Base-by-base conservation (phyloP, 352 stramenopile species). In the Pythium angustatum region DNA sequence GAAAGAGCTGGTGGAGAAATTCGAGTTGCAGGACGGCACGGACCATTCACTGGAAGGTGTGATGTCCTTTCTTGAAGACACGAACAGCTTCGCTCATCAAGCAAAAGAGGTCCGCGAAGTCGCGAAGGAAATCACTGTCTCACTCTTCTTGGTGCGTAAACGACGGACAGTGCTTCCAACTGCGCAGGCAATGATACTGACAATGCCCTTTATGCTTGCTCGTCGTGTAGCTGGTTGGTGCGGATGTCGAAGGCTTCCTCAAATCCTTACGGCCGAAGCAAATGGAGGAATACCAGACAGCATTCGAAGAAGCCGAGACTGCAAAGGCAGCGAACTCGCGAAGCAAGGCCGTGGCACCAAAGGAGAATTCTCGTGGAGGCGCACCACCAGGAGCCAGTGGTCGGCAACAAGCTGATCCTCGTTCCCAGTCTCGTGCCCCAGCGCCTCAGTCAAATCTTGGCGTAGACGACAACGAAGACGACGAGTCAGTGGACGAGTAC, bases 261-360 rank as follows among this genome's bases (percentile, higher is more conserved):
- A 93, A 89, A 65, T 78, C 75, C 5, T 68, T 97, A 7, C 80
- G 91, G 8, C 85, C 88, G 8, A 98, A 97, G 69, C 91, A 97
- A 63, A 58, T 95, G 22, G 90, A 97, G 51, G 91, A 98, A 62
- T 98, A 98, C 52, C 83, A 95, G 58, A 71, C 79, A 28, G 89
- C 89, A 11, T 98, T 98, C 49, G 84, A 93, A 55, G 77, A 74
- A 10, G 75, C 74, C 19, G 70, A 85, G 53, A 81, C 71, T 17
- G 69, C 75, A 31, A 85, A 83, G 51, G 74, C 60, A 44, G 45
- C 63, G 6, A 65, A 72, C 17, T 19, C 64, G 3, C 44, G 66
- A n/a, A 72, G 36, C 47, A 71, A 41, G 43, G 54, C 57, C 8
- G n/a, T 40, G 6, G 15, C 56, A 24, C 10, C 40, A 2, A 71